These are phyloP conservation scores for Apiospora marii DNA, from an alignment of 2,329 filamentous ascomycete species.

Conservation along the genomic window DNA sequence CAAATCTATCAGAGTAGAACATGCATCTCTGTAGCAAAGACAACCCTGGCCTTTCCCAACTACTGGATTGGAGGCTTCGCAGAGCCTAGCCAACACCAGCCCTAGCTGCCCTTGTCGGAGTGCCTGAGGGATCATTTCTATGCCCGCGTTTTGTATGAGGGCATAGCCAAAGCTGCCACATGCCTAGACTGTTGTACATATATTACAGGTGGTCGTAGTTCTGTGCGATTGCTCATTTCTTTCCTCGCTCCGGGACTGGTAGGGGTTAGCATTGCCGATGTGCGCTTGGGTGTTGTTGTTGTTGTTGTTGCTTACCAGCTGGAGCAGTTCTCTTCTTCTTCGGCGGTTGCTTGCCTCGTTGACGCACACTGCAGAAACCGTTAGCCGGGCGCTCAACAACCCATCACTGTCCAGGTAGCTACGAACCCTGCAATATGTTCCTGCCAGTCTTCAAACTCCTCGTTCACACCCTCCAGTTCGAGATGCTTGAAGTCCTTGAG, in stretches of 20 bases:
- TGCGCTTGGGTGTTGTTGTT: no score
- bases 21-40: neutral
- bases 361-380: slow-evolving; percentile 64
- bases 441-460: slow-evolving; percentile 80
- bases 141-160: neutral
- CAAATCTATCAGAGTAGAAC: neutral
- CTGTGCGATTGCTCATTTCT: slow-evolving; percentile 24
- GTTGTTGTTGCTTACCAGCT: slow-evolving; percentile 30
- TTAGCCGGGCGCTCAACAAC: slow-evolving; percentile 38
- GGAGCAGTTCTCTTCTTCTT: slow-evolving; percentile 78
- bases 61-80: neutral
- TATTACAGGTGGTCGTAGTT: slow-evolving; percentile 27
- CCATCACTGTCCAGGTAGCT: neutral
- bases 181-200: slow-evolving; percentile 32
- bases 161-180: neutral
- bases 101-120: neutral
- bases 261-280: neutral
- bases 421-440: slow-evolving; percentile 74
- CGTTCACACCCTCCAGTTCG: slow-evolving; percentile 73
- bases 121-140: neutral
- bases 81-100: neutral
- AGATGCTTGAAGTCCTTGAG: slow-evolving; percentile 77
- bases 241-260: slow-evolving; percentile 11
- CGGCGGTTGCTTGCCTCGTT: slow-evolving; percentile 85
- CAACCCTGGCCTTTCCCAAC: neutral